Evolutionary conservation across 2,329 filamentous ascomycete species (phyloP).

Genomic region (Pyrenochaeta sp.): DNA sequence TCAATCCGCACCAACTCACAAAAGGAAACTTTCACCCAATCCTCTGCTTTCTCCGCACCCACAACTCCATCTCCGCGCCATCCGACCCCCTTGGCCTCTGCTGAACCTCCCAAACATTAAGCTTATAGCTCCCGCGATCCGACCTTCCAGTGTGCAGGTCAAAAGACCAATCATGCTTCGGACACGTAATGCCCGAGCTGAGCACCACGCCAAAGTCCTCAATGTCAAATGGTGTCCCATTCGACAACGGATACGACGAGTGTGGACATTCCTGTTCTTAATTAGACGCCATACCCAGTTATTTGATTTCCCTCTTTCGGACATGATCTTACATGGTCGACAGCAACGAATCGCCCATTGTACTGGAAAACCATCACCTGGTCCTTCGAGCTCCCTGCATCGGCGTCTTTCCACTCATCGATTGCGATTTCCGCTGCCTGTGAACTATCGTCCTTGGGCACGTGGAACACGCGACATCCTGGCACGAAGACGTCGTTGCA

Average conservation of each 20-base stretch:
- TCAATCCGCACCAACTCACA: too few relatives aligned
- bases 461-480: constrained; percentile 34
- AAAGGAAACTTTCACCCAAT: constrained; percentile 29
- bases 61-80: constrained; percentile 21
- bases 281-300: too few relatives aligned
- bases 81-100: constrained; percentile 39
- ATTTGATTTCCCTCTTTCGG: too few relatives aligned
- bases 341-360: constrained; percentile 68
- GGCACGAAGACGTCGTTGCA: constrained; percentile 20
- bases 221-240: constrained; percentile 71
- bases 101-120: constrained; percentile 71
- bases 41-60: constrained; percentile 46
- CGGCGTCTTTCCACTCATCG: constrained; percentile 35
- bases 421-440: constrained; percentile 23
- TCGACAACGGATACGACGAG: constrained; percentile 69
- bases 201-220: constrained; percentile 73
- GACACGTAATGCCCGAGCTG: constrained; percentile 69
- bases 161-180: constrained; percentile 76
- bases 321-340: constrained; percentile 74
- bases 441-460: constrained; percentile 30
- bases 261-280: constrained; percentile 67
- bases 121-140: constrained; percentile 68
- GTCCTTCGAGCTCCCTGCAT: constrained; percentile 50
- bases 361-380: constrained; percentile 73
- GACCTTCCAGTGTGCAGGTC: constrained; percentile 69